Evolutionary conservation across 2,329 filamentous ascomycete genomes (phyloP).

Genomic region (Apiospora koreana): DNA sequence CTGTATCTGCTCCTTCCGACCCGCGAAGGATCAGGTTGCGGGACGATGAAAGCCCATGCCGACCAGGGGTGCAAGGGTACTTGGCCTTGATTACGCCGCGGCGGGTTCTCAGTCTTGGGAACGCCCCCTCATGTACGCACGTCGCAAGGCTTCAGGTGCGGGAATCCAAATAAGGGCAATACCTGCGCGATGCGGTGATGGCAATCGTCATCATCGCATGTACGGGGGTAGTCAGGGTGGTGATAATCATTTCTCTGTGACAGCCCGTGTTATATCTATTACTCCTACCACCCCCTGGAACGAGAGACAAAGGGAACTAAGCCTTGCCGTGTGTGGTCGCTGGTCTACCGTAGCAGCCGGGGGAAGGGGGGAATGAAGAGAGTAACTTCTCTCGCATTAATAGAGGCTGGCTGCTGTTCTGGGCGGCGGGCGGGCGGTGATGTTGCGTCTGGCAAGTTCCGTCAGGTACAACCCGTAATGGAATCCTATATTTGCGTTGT

Average conservation of each 20-base stretch:
- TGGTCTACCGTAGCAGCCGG: background rate
- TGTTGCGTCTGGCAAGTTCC: background rate
- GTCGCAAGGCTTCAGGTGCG: background rate
- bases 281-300: background rate
- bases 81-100: background rate
- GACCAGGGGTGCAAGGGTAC: background rate
- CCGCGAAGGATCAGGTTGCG: background rate
- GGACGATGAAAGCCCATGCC: background rate
- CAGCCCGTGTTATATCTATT: background rate
- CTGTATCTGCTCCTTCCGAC: background rate
- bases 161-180: background rate
- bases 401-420: background rate
- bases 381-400: background rate
- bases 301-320: background rate
- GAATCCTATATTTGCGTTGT: background rate
- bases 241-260: background rate
- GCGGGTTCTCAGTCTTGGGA: background rate
- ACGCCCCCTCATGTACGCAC: background rate
- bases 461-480: background rate
- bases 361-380: background rate
- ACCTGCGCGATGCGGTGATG: background rate
- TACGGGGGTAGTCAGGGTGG: background rate
- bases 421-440: background rate
- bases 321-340: background rate
- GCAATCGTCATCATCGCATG: background rate